Percentiles rank a stretch among this genome's conserved stretches.
These are phyloP conservation scores for Circinella minor DNA, from an alignment of 371 early-diverging fungal species.

Conservation along the genomic window DNA sequence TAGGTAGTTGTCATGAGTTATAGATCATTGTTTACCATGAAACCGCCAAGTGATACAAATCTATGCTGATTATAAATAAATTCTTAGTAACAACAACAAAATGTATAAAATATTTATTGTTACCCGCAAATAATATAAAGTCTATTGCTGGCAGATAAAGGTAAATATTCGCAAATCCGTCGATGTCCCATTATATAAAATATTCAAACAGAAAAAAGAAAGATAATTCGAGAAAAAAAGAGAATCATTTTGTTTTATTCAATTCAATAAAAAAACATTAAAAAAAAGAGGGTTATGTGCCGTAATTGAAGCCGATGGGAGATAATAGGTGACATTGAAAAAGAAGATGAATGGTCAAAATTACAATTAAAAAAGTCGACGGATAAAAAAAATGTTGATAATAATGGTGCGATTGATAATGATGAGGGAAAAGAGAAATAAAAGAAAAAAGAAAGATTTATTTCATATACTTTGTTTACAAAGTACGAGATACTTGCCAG, in stretches of 20 bases:
- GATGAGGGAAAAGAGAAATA: not conserved
- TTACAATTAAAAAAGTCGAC: not conserved
- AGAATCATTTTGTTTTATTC: not conserved
- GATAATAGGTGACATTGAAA: too few relatives aligned
- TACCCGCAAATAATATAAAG: constrained; percentile 20
- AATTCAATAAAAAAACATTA: not conserved
- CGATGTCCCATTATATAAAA: not conserved
- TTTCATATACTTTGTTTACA: constrained; percentile 25
- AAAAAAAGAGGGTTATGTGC: not conserved
- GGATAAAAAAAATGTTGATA: too few relatives aligned
- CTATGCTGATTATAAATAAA: constrained; percentile 12
- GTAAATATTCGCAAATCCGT: not conserved
- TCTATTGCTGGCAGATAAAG: constrained; percentile 7
- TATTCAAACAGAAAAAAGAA: not conserved
- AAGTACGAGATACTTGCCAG: constrained; percentile 84
- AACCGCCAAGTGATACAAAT: constrained; percentile 51
- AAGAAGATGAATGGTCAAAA: not conserved
- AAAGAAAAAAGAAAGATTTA: not conserved
- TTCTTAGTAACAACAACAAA: not conserved
- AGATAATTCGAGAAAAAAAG: not conserved
- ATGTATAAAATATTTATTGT: not conserved
- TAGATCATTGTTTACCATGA: constrained; percentile 38
- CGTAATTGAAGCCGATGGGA: not conserved
- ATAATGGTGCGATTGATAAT: too few relatives aligned
- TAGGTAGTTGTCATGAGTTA: not conserved